Base-by-base conservation (phyloP, 345 rosid genomes). In the Eucalyptus shirleyi region DNA sequence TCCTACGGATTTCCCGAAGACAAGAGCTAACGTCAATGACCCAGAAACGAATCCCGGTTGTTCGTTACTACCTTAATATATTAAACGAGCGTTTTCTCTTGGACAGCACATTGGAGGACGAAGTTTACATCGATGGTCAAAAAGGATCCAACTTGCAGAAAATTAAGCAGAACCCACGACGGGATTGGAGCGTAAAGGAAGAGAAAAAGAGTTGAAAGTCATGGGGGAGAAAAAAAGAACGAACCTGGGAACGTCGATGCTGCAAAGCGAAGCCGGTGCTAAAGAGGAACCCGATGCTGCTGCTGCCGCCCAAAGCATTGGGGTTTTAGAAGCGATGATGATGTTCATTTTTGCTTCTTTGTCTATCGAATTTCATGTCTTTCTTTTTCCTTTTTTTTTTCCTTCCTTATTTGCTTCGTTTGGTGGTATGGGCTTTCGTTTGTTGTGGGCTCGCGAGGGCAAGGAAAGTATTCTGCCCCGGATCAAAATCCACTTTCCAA, bases 351-450 rank as follows among this genome's bases (percentile, higher is more conserved):
- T 62, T 14, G 9, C 32, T 7, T 62, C 32, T 28, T 30, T 30
- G 32, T 6, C 69, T 6, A 62, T 30, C 72, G 80, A 67, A 67
- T 67, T 32, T 67, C 80, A 67, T 17, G 80, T 67, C 40, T 32
- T 16, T 0, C 0, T 69, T 34, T 18, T 32, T 69, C 1, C 2
- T 0, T 69, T 69, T n/a, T 15, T 0, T n/a, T 4, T 17, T 67
- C 5, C 19, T 2, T 32, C 34, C 19, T 34, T 69, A 17, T 69
- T 69, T 32, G 26, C 42, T 34, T 69, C 24, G 81, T 69, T 0
- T 18, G 44, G 44, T 32, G 81, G 26, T 2, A 32, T 34, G 81
- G 81, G 81, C 81, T 69, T 69, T 69, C 44, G 2, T 18, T 34
- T 14, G 81, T 34, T 69, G 9, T 69, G 81, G 81, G 81, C 81